Conservation (phyloP, 2,329 filamentous ascomycete genomes). For the Penicillium italicum region DNA sequence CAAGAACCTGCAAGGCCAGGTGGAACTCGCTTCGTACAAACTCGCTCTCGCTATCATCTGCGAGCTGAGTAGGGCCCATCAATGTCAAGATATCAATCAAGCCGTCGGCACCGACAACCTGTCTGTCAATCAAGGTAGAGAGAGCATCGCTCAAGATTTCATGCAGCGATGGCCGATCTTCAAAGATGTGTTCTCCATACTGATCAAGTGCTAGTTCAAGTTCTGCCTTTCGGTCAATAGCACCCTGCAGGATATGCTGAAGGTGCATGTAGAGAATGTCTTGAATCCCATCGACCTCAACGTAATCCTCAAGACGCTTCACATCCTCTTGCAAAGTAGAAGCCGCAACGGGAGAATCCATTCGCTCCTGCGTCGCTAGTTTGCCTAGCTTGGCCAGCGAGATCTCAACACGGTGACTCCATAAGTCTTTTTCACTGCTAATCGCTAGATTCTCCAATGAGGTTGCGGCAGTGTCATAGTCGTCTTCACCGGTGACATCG, state of each 20-base stretch:
- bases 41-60: slow-evolving; percentile 46
- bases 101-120: slow-evolving; percentile 58
- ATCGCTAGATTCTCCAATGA: slow-evolving; percentile 68
- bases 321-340: slow-evolving; percentile 45
- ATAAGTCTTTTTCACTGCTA: slow-evolving; percentile 71
- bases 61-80: slow-evolving; percentile 55
- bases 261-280: slow-evolving; percentile 71
- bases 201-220: slow-evolving; percentile 70
- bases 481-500: slow-evolving; percentile 71
- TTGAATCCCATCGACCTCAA: slow-evolving; percentile 73
- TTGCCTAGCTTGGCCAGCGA: slow-evolving; percentile 80
- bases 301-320: slow-evolving; percentile 58
- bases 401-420: slow-evolving; percentile 90
- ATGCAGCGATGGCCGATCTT: slow-evolving; percentile 63
- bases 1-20: slow-evolving; percentile 60
- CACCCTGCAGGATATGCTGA: slow-evolving; percentile 61
- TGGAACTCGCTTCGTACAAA: slow-evolving; percentile 65
- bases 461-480: slow-evolving; percentile 69
- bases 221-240: slow-evolving; percentile 76
- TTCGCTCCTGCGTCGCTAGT: slow-evolving; percentile 58
- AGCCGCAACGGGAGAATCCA: slow-evolving; percentile 16
- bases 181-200: slow-evolving; percentile 53
- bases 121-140: slow-evolving; percentile 65
- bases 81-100: slow-evolving; percentile 69
- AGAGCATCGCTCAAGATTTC: slow-evolving; percentile 70